Evolutionary conservation across 2,329 filamentous ascomycete species (phyloP), one percentile per base, ranked within the genome.

Genomic region (Fusarium domesticum): DNA sequence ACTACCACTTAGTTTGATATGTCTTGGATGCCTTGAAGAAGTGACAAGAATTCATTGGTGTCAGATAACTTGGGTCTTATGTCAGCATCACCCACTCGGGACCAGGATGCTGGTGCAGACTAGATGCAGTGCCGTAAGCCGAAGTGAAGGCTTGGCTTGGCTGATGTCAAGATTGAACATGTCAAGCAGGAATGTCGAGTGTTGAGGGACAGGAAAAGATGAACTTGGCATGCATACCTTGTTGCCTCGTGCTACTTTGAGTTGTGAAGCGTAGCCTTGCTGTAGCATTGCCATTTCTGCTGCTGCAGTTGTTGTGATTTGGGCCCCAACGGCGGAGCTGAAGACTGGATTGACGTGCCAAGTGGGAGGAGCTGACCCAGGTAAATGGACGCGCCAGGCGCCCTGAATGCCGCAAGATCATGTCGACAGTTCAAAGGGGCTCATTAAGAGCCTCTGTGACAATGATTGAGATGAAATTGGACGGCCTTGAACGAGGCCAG

Each of bases 231-330:
- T 16, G 52, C 63, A 41, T 58, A 66, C 63, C 63, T 42, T 45
- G 53, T 43, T 28, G 23, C 14, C 52, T 54, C 32, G 42, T 58
- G 16, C 46, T 25, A 37, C 51, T 40, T 39, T 62, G 57, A n/a
- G 62, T 61, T 28, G 63, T 63, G 51, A 66, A 66, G 23, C 41
- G 56, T 39, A 57, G 56, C 43, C 48, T 54, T 46, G 39, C 45
- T 19, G 32, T 32, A 20, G 32, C 16, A 25, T 25, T 37, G 31
- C 37, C 39, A 18, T 23, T 42, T 37, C 39, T 36, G 15, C 35
- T 38, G n/a, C n/a, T n/a, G n/a, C n/a, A n/a, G n/a, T n/a, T n/a
- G n/a, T n/a, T n/a, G n/a, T n/a, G n/a, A 20, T 31, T 50, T 48
- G 57, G 56, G 43, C 50, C 48, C 56, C 50, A 51, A 55, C 31